These are phyloP conservation scores for Solanum lignicaule DNA, from an alignment of 257 asterid species.

Conservation along the genomic window DNA sequence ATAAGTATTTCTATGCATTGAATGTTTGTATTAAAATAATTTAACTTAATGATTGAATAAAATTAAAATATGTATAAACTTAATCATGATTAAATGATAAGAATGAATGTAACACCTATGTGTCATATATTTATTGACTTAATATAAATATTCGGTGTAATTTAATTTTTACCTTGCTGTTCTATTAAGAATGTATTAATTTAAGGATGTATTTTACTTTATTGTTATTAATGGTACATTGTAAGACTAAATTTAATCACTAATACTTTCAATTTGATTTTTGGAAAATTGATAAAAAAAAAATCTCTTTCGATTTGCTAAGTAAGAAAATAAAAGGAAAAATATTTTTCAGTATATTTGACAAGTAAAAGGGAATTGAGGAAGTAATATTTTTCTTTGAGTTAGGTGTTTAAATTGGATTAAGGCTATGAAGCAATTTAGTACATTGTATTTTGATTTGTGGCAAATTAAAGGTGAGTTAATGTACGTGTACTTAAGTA, in stretches of 20 bases:
- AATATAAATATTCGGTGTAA: neutral
- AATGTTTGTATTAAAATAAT: neutral
- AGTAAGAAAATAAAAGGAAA: neutral
- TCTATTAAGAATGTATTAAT: neutral
- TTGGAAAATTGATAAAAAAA: neutral
- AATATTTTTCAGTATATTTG: neutral
- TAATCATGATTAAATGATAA: neutral
- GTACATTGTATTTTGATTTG: neutral
- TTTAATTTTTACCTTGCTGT: neutral
- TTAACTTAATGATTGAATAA: neutral
- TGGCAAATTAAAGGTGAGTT: neutral
- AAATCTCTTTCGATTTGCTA: neutral
- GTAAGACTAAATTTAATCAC: neutral
- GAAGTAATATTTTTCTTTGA: neutral
- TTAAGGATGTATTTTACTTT: neutral
- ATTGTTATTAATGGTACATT: neutral
- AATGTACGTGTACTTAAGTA: neutral
- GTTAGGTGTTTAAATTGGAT: neutral
- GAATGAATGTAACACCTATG: neutral
- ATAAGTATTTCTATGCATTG: neutral
- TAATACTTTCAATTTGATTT: neutral
- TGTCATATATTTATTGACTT: neutral
- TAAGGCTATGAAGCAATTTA: neutral
- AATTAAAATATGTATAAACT: neutral
- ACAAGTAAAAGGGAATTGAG: neutral